Percentiles rank a stretch among this genome's conserved stretches.
Evolutionary conservation across 108 stramenopile genomes (phyloP).

Genomic region (Schizochytrium sp.): DNA sequence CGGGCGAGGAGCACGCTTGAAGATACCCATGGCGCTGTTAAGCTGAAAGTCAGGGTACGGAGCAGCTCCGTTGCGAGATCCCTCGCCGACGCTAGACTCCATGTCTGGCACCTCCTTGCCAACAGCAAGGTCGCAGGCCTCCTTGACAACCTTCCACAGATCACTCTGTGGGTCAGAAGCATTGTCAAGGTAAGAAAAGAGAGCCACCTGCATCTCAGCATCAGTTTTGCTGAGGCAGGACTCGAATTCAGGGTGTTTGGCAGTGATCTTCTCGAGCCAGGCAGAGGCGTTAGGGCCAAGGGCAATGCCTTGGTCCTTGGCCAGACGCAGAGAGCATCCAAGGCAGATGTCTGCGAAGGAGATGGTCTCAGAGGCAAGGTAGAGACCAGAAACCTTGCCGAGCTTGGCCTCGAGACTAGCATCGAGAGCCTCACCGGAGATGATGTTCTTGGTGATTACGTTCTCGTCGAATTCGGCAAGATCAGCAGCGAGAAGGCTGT

Average conservation of each 20-base stretch:
- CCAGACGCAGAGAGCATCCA: conserved; percentile 19
- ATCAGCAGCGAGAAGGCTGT: neutral
- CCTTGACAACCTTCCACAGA: conserved; percentile 43
- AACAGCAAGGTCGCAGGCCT: conserved; percentile 25
- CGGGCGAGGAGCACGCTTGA: conserved; percentile 84
- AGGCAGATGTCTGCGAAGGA: conserved; percentile 41
- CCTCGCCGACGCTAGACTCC: neutral
- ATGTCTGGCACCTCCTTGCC: conserved; percentile 27
- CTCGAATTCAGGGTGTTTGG: neutral
- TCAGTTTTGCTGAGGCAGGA: conserved; percentile 12
- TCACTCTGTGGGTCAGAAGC: conserved; percentile 21
- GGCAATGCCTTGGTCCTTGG: neutral
- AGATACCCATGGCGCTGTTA: conserved; percentile 93
- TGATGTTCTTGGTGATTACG: neutral
- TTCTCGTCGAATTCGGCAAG: neutral
- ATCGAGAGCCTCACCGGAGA: neutral
- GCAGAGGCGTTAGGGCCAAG: conserved; percentile 24
- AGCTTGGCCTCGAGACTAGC: neutral
- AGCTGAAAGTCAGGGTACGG: conserved; percentile 89
- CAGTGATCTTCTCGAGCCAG: conserved; percentile 42
- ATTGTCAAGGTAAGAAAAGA: conserved; percentile 36
- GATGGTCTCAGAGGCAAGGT: conserved; percentile 42
- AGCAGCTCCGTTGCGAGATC: neutral
- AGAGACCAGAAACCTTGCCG: neutral
- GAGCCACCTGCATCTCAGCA: neutral